Percentiles rank a stretch among this genome's conserved stretches.
These are phyloP conservation scores for Torulaspora gathmanii DNA, from an alignment of 805 yeast genomes.

Conservation along the genomic window DNA sequence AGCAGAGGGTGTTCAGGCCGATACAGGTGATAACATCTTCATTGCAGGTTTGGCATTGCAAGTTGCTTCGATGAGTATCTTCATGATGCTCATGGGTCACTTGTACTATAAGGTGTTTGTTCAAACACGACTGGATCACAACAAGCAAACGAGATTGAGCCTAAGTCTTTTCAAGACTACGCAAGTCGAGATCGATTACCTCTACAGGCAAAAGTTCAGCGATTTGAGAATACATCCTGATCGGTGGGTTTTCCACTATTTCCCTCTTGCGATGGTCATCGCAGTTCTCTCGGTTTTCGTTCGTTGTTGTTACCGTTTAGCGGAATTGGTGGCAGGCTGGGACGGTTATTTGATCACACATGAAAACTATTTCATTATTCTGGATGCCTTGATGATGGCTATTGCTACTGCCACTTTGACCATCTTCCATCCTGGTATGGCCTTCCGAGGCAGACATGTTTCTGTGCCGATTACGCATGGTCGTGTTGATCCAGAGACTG, in stretches of 20 bases:
- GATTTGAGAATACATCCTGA: conserved; percentile 30
- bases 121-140: conserved; percentile 25
- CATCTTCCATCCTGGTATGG: conserved; percentile 59
- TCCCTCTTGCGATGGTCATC: conserved; percentile 43
- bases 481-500: conserved; percentile 16
- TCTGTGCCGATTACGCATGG: conserved; percentile 26
- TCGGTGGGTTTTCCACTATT: conserved; percentile 38
- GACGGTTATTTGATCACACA: conserved; percentile 56
- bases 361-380: conserved; percentile 53
- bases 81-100: conserved; percentile 46
- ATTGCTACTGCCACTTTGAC: conserved; percentile 46
- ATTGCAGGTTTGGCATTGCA: conserved; percentile 76
- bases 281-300: conserved; percentile 53
- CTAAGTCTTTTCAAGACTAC: conserved; percentile 16
- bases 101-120: conserved; percentile 43
- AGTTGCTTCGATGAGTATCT: conserved; percentile 62
- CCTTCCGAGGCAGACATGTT: conserved; percentile 38
- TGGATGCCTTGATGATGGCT: conserved; percentile 61
- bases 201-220: conserved; percentile 27
- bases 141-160: conserved; percentile 16
- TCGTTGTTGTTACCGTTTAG: conserved; percentile 68
- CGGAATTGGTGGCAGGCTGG: conserved; percentile 66
- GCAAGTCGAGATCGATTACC: conserved; percentile 22
- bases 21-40: conserved; percentile 43
- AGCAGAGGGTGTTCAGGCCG: conserved; percentile 12